Base-by-base conservation (phyloP, 805 yeast species). In the Lipomyces orientalis region DNA sequence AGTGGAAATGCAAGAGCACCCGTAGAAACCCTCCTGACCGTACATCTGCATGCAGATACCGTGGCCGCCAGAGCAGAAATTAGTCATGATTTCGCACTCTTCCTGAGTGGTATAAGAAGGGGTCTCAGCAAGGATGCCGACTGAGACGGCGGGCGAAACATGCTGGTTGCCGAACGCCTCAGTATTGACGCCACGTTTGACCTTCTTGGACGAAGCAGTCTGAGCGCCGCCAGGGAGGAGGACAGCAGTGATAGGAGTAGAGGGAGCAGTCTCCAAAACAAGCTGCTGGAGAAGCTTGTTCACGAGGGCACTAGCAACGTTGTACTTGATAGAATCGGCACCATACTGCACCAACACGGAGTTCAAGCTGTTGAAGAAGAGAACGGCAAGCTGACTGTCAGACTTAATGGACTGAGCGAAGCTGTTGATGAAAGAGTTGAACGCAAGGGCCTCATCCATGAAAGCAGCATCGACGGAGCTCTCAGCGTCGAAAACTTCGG, bases 1-100 rank as follows among this genome's bases (percentile, higher is more conserved):
- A 25, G 78, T 70, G 14, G 75, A 61, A 56, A 65, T 67, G 73
- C 83, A 81, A 49, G 73, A 74, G 75, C 83, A 81, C 35, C 72
- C 69, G 67, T 65, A 80, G 60, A 59, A 62, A n/a, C 73, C 74
- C 54, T 73, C 74, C 46, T 64, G 64, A 61, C 76, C 73, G 37
- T 69, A 56, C 68, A 66, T 63, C 65, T 72, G 71, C 39, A 73
- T 75, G 71, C 83, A 80, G 54, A 70, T 12, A n/a, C 83, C 83
- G 62, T 74, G 81, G 62, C 79, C 79, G 54, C 69, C 69, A 14
- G 80, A 72, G 74, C 83, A 80, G 71, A 58, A 62, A 71, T 75
- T 70, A 35, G 83, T 80, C 49, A 61, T 54, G 57, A 70, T 63
- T 35, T 70, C 73, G 69, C 83, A 80, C 64, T 73, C 74, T 29